Conservation (phyloP, 208 protist species). For the Leptomonas seymouri region DNA sequence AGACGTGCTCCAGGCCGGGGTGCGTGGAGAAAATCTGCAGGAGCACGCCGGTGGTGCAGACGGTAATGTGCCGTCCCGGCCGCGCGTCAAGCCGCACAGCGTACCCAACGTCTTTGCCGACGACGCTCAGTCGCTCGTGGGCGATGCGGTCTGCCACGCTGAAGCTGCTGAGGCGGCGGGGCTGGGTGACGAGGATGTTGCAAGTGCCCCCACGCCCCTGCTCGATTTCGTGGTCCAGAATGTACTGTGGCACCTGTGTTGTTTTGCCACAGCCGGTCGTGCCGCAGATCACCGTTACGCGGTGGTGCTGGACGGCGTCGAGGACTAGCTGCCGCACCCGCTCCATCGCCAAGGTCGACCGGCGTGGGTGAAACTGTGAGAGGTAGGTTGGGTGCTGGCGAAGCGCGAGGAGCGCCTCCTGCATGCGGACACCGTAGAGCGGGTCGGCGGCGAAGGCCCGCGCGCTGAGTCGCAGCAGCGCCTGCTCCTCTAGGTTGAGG, state of each 20-base stretch:
- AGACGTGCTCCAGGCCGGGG: slow-evolving; percentile 87
- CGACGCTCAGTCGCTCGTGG: slow-evolving; percentile 91
- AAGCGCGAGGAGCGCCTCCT: slow-evolving; percentile 33
- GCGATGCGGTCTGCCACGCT: slow-evolving; percentile 98
- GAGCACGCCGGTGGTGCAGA: slow-evolving; percentile 99
- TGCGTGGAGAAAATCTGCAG: slow-evolving; percentile 95
- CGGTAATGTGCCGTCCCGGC: slow-evolving; percentile 91
- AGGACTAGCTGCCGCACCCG: slow-evolving; percentile 57
- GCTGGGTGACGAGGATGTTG: slow-evolving; percentile 96
- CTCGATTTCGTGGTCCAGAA: slow-evolving; percentile 85
- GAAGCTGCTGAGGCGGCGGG: slow-evolving; percentile 97
- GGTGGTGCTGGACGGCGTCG: slow-evolving; percentile 49
- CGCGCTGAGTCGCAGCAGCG: slow-evolving; percentile 18
- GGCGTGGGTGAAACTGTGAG: slow-evolving; percentile 50
- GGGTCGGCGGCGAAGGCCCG: slow-evolving; percentile 25
- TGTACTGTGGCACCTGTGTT: slow-evolving; percentile 93
- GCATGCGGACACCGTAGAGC: slow-evolving; percentile 42
- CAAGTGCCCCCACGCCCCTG: slow-evolving; percentile 46
- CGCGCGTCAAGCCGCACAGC: slow-evolving; percentile 96
- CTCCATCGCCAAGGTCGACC: slow-evolving; percentile 70
- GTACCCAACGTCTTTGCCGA: slow-evolving; percentile 98
- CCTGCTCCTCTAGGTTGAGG: slow-evolving; percentile 20
- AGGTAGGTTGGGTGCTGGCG: slow-evolving; percentile 61
- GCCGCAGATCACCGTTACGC: slow-evolving; percentile 88
- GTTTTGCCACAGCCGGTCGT: slow-evolving; percentile 93